Evolutionary conservation across 2,329 filamentous ascomycete genomes (phyloP).

Genomic region (Lasiodiplodia gonubiensis): DNA sequence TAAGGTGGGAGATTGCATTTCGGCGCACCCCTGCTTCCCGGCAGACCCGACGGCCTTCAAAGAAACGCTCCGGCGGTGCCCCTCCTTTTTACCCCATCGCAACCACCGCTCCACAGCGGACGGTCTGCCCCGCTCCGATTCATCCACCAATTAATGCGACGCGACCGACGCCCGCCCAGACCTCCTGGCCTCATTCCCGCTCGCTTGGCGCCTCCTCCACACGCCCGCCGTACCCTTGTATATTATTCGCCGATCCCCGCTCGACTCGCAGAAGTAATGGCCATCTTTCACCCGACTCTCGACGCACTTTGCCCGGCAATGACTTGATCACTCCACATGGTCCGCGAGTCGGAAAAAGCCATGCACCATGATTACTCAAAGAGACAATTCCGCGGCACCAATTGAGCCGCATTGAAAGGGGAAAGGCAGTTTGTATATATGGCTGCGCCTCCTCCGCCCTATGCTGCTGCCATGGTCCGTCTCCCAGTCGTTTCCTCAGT

Average conservation of each 20-base stretch:
- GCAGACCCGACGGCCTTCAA: not conserved
- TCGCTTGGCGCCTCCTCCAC: slow-evolving; percentile 4
- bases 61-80: not conserved
- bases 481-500: not conserved
- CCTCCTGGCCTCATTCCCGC: slow-evolving; percentile 5
- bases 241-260: not conserved
- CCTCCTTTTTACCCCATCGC: not conserved
- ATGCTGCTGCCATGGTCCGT: not conserved
- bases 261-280: slow-evolving; percentile 1
- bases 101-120: slow-evolving; percentile 3
- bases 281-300: not conserved
- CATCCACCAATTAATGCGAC: slow-evolving; percentile 18
- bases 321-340: not conserved
- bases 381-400: not conserved
- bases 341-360: not conserved
- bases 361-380: not conserved
- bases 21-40: not conserved
- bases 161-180: not conserved
- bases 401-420: not conserved
- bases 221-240: not conserved
- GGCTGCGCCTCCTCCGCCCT: not conserved
- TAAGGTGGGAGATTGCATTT: not conserved
- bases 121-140: not conserved
- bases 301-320: not conserved
- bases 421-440: not conserved